Evolutionary conservation across 2,329 filamentous ascomycete genomes (phyloP).

Genomic region (Drechslera avenae): DNA sequence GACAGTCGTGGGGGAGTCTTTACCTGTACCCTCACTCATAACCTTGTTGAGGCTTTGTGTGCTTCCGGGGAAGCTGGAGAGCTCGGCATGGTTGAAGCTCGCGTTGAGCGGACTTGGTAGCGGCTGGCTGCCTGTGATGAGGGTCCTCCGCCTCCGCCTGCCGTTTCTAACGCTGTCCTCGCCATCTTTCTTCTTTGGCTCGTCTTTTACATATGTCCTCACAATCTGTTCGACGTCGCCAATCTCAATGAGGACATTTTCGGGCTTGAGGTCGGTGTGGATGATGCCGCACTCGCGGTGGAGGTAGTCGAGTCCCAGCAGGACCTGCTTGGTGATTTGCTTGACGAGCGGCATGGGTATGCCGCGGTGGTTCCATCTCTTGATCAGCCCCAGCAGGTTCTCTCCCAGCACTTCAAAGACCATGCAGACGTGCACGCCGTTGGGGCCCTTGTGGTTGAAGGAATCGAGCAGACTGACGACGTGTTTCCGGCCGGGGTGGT

Average conservation of each 20-base stretch:
- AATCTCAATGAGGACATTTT: constrained; percentile 98
- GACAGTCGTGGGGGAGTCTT: constrained; percentile 51
- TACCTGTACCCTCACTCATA: constrained; percentile 73
- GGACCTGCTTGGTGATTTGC: constrained; percentile 97
- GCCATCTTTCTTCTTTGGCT: constrained; percentile 66
- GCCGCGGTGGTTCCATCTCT: constrained; percentile 96
- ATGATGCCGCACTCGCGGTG: constrained; percentile 99
- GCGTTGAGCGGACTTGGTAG: constrained; percentile 93
- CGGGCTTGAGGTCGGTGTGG: constrained; percentile 95
- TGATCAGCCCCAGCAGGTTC: constrained; percentile 92
- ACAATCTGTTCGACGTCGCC: constrained; percentile 99
- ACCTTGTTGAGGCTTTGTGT: constrained; percentile 82
- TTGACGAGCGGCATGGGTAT: constrained; percentile 97
- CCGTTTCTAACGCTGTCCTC: constrained; percentile 95
- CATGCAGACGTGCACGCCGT: constrained; percentile 98
- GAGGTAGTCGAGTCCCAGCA: constrained; percentile 92
- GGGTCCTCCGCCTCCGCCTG: constrained; percentile 82
- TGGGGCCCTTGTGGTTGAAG: constrained; percentile 96
- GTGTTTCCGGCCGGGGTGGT: constrained; percentile 91
- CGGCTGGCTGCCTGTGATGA: constrained; percentile 97
- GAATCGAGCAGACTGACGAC: constrained; percentile 96
- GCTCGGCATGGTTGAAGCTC: constrained; percentile 80
- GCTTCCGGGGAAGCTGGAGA: constrained; percentile 63
- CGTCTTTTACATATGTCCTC: constrained; percentile 89
- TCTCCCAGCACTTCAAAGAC: constrained; percentile 97